Evolutionary conservation across 345 rosid species (phyloP).

Genomic region (Stellera chamaejasme): DNA sequence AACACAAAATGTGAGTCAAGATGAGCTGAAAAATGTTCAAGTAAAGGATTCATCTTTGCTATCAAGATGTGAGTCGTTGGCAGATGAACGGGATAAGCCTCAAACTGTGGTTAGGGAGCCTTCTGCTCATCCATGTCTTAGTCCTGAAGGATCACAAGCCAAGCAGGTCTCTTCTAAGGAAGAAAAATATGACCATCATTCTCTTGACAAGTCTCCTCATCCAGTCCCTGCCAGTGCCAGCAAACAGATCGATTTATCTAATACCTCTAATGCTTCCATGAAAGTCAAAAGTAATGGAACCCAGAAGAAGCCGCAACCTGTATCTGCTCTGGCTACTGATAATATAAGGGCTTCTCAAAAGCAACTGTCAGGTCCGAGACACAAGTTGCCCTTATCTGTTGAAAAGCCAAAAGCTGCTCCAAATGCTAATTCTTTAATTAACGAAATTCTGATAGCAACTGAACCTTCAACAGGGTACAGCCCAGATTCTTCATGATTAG

Average conservation of each 20-base stretch:
- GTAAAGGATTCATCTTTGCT: constrained; percentile 24
- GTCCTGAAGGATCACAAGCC: constrained; percentile 32
- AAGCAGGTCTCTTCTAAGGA: constrained; percentile 29
- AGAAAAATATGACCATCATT: constrained; percentile 28
- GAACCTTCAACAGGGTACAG: constrained; percentile 33
- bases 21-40: background rate
- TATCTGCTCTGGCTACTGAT: constrained; percentile 28
- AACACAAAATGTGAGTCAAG: constrained; percentile 15
- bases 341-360: constrained; percentile 31
- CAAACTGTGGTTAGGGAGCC: constrained; percentile 25
- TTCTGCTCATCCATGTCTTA: constrained; percentile 18
- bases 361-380: constrained; percentile 37
- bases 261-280: constrained; percentile 27
- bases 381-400: constrained; percentile 31
- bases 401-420: constrained; percentile 44
- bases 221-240: constrained; percentile 17
- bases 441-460: constrained; percentile 23
- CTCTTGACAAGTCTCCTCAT: constrained; percentile 51
- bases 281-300: constrained; percentile 30
- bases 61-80: constrained; percentile 21
- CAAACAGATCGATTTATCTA: constrained; percentile 36
- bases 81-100: constrained; percentile 21
- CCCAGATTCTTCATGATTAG: constrained; percentile 9
- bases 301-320: constrained; percentile 40
- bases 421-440: constrained; percentile 29